Percentiles rank a stretch among this genome's conserved stretches.
Evolutionary conservation across 805 yeast species (phyloP).

Genomic region (Komagataella populi): DNA sequence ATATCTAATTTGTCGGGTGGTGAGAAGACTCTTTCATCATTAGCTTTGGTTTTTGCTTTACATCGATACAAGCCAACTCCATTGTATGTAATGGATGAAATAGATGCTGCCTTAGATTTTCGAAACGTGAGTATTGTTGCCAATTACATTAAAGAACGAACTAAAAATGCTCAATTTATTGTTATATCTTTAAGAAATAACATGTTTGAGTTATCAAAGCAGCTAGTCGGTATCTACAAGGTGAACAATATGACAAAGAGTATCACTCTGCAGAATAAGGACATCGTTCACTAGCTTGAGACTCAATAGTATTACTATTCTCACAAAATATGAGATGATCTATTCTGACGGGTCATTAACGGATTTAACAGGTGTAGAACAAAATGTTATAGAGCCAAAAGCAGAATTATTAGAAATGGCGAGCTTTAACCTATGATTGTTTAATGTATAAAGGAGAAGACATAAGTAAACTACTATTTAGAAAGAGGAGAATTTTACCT

Average conservation of each 20-base stretch:
- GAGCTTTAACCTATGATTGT: too few relatives aligned
- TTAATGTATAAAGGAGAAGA: too few relatives aligned
- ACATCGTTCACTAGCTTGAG: constrained; percentile 11
- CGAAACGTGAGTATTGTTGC: constrained; percentile 96
- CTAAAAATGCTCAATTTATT: constrained; percentile 91
- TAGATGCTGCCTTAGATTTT: constrained; percentile 96
- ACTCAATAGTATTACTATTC: background rate
- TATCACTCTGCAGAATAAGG: constrained; percentile 61
- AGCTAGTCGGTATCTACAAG: constrained; percentile 90
- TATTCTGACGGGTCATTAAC: too few relatives aligned
- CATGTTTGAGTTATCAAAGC: constrained; percentile 94
- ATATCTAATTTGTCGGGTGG: constrained; percentile 95
- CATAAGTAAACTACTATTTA: too few relatives aligned
- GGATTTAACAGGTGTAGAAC: too few relatives aligned
- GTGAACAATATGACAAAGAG: constrained; percentile 83
- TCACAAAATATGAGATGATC: too few relatives aligned
- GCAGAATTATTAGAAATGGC: too few relatives aligned
- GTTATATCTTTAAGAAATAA: constrained; percentile 92
- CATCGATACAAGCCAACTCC: constrained; percentile 97
- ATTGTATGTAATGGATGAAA: constrained; percentile 96
- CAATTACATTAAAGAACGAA: constrained; percentile 88
- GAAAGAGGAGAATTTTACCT: too few relatives aligned
- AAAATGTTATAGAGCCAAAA: too few relatives aligned
- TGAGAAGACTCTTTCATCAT: constrained; percentile 87
- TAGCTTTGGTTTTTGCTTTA: constrained; percentile 91